These are phyloP conservation scores for Suillus hirtellus DNA, from an alignment of 768 basidiomycete species.

Conservation along the genomic window DNA sequence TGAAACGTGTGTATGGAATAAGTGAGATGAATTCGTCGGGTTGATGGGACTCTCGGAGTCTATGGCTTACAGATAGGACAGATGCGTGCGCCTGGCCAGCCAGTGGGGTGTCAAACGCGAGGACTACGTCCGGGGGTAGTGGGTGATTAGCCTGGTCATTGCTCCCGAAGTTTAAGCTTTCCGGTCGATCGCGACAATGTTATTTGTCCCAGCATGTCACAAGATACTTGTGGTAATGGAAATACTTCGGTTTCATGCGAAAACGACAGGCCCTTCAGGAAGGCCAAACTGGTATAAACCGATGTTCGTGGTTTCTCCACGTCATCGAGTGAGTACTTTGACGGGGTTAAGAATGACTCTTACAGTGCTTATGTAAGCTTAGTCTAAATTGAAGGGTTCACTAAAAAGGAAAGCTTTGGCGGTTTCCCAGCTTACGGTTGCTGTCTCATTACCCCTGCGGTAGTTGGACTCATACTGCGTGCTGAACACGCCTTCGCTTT, in stretches of 20 bases:
- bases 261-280: neutral
- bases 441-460: constrained; percentile 10
- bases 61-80: constrained; percentile 63
- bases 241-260: neutral
- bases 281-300: neutral
- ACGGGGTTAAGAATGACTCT: neutral
- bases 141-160: neutral
- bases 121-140: neutral
- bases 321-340: neutral
- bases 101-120: neutral
- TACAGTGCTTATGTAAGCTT: neutral
- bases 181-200: too few relatives aligned
- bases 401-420: constrained; percentile 6
- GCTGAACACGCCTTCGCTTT: constrained; percentile 8
- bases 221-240: too few relatives aligned
- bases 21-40: neutral
- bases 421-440: constrained; percentile 9
- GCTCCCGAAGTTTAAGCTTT: neutral
- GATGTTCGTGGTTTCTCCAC: neutral
- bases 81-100: constrained; percentile 55
- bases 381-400: neutral
- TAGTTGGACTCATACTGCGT: constrained; percentile 8
- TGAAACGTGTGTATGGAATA: neutral
- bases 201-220: too few relatives aligned
- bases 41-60: constrained; percentile 11